Evolutionary conservation across 1,139 yeast genomes (phyloP), one percentile per base, ranked within the genome.

Genomic region (Zygoascus sp.): DNA sequence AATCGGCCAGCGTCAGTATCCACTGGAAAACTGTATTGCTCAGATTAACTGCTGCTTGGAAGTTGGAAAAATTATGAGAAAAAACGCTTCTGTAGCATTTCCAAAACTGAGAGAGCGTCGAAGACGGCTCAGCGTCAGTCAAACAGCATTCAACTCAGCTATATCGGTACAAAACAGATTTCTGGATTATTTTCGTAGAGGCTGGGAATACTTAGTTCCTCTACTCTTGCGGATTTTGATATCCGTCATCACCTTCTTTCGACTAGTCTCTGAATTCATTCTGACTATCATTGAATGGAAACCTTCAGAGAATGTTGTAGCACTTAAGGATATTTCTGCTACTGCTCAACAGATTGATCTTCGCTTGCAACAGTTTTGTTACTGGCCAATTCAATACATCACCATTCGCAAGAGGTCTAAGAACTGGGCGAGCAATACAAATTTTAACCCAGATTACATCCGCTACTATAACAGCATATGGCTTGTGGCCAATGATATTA

Each of bases 391-490:
- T 1, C 97, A 90, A 59, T 88, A 86, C 58, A 62, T 81, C 47
- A 77, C 82, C 39, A 73, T 81, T 22, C 65, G 60, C 51, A 63
- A 55, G 48, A 67, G 58, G 47, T 61, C 60, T 51, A 62, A 50
- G 52, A 69, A 52, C 59, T 64, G 68, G 64, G 62, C 62, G 13
- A 58, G 64, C 39, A 62, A 62, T 39, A 62, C 68, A 2, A 63
- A 61, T 11, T 68, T 68, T 23, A 67, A 71, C 42, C 63, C 67
- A 27, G 96, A 90, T 63, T 94, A 92, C 61, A 90, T 92, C 57
- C 77, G 89, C 50, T 77, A 92, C 53, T 88, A 88, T 68, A 94
- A 94, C 60, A 83, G 92, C 0, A 58, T 89, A 2, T 94, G 98
- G 97, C 70, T 94, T 15, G 81, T 88, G 1, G 65, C 82, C 8